Evolutionary conservation across 768 basidiomycete genomes (phyloP), one percentile per base, ranked within the genome.

Genomic region (Inosperma sp.): DNA sequence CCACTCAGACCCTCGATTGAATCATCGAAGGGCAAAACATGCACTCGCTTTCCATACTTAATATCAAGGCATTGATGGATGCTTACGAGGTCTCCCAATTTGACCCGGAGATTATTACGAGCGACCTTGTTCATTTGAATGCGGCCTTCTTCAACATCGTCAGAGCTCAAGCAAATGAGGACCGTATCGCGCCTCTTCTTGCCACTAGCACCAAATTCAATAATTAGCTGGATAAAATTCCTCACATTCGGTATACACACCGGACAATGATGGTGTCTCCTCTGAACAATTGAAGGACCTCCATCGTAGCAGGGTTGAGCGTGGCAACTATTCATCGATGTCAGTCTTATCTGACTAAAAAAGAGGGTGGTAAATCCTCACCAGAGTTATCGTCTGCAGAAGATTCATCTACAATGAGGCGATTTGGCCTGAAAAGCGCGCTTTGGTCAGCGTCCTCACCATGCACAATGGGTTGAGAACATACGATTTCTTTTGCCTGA

Each of bases 101-200:
- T 98, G 60, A 98, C 92, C 49, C 95, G 90, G 40, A 98, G 72
- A 72, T 99, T 98, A 75, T 97, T 95, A 51, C 96, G 91, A n/a
- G 96, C 96, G 29, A 99, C 96, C 71, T 98, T 98, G 84, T 99
- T 99, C 72, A 99, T 75, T 62, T 96, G 94, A 56, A 99, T 94
- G 66, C 91, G 90, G 51, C 96, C 95, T 70, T 98, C 96, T 61
- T 97, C 96, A 54, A 98, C 91, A 55, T 95, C 92, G 62, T 98
- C 96, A 33, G 88, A 89, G 63, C 87, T 88, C 63, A 99, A 70
- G 63, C 93, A 96, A 67, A 98, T 98, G 55, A 99, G 84, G 35
- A 99, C 96, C 7, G 95, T 97, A 62, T 98, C 94, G 61, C 88
- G 85, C 64, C 96, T 85, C 77, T 96, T 94, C 81, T 98, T 98